Evolutionary conservation across 208 protist genomes (phyloP).

Genomic region (Zelonia costaricensis): DNA sequence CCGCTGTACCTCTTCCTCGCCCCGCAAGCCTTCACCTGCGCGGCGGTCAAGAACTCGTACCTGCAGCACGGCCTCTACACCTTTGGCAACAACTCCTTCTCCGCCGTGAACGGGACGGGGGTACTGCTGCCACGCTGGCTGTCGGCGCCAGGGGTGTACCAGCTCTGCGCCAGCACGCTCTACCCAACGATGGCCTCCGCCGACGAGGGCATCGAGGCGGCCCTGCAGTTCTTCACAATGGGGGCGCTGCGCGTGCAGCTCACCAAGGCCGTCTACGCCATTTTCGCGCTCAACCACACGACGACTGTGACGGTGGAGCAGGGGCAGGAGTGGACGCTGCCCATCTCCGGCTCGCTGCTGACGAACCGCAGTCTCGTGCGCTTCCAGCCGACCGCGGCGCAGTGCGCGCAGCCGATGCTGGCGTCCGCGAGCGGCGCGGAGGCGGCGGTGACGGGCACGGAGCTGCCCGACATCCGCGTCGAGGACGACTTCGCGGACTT

Average conservation of each 20-base stretch:
- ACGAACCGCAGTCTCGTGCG: conserved; percentile 56
- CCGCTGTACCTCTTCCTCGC: conserved; percentile 70
- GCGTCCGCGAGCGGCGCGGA: conserved; percentile 2
- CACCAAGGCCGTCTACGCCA: conserved; percentile 47
- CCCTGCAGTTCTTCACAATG: conserved; percentile 64
- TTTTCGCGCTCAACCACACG: conserved; percentile 67
- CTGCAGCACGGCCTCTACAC: conserved; percentile 27
- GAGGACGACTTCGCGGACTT: conserved; percentile 48
- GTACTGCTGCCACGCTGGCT: conserved; percentile 59
- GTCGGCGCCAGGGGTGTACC: conserved; percentile 42
- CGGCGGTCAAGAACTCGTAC: conserved; percentile 49
- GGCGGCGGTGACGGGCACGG: conserved; percentile 19
- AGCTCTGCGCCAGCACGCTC: conserved; percentile 62
- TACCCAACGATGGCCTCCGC: conserved; percentile 36
- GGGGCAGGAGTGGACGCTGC: conserved; percentile 67
- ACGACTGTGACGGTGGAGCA: conserved; percentile 64
- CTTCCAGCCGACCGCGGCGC: conserved; percentile 30
- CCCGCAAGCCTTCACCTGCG: conserved; percentile 40
- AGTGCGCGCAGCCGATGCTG: conserved; percentile 49
- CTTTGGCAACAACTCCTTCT: conserved; percentile 39
- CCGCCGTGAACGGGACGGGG: conserved; percentile 51
- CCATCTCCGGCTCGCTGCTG: conserved; percentile 56
- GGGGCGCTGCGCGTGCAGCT: conserved; percentile 42
- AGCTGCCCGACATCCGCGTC: conserved; percentile 35
- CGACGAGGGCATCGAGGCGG: conserved; percentile 45